Evolutionary conservation across 306 rosid genomes (phyloP).

Genomic region (Rosa chinensis): DNA sequence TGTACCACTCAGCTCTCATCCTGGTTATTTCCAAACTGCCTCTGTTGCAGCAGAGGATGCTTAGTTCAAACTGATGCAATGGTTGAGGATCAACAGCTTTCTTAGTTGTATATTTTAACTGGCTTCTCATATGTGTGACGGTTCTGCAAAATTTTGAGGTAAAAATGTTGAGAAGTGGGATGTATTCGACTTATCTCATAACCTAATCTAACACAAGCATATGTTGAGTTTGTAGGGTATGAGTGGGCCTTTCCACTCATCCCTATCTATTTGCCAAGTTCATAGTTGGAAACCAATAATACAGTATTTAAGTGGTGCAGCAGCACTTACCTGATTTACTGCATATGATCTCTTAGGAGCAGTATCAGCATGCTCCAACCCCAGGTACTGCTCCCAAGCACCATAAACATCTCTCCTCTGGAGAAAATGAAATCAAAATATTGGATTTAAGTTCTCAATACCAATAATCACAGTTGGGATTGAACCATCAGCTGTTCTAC

Average conservation of each 20-base stretch:
- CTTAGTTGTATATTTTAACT: constrained; percentile 72
- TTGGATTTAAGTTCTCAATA: not conserved
- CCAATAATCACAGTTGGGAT: not conserved
- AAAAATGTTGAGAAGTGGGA: constrained; percentile 10
- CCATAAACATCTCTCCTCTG: constrained; percentile 91
- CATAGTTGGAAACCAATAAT: not conserved
- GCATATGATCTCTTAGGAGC: constrained; percentile 71
- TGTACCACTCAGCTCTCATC: constrained; percentile 21
- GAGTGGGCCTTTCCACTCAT: not conserved
- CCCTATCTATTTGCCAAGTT: not conserved
- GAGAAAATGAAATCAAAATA: constrained; percentile 17
- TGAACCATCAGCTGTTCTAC: not conserved
- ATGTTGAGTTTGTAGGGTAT: not conserved
- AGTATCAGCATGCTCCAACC: constrained; percentile 84
- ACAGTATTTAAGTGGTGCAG: not conserved
- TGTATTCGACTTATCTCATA: not conserved
- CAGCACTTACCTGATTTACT: constrained; percentile 59
- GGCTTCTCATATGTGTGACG: constrained; percentile 79
- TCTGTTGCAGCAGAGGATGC: constrained; percentile 15
- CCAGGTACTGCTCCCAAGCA: constrained; percentile 99
- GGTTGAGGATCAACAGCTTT: constrained; percentile 22
- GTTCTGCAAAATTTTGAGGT: constrained; percentile 61
- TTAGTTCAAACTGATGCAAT: constrained; percentile 20
- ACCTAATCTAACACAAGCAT: not conserved
- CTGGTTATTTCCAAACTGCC: constrained; percentile 19